Base-by-base conservation (phyloP, 1,284 basidiomycete genomes). In the Bondarzewia mesenterica region DNA sequence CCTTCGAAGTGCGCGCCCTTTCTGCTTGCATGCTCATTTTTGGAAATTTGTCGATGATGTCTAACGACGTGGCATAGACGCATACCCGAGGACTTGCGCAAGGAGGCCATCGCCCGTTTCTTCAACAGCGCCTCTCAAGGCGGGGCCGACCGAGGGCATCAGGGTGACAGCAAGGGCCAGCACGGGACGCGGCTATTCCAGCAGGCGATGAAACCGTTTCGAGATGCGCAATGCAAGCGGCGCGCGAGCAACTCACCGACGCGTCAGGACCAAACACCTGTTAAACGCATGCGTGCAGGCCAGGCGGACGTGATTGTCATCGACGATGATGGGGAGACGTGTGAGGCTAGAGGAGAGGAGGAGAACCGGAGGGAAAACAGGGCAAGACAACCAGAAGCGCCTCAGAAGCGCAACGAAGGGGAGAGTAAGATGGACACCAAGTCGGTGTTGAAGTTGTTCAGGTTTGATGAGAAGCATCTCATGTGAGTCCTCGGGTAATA, bases 1-100 rank as follows among this genome's bases (percentile, higher is more conserved):
- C 88, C 90, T 10, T 78, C 80, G n/a, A 71, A 62, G 89, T 89
- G 53, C 54, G 75, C 62, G n/a, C n/a, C n/a, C 22, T 27, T 42
- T 41, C 14, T 4, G n/a, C 3, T 5, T 21, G 14, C 12, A 16
- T 21, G 12, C 12, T 4, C 39, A 5, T 41, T 3, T 22, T 12
- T 5, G 4, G 39, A n/a, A n/a, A n/a, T n/a, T n/a, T n/a, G n/a
- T n/a, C n/a, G n/a, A n/a, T n/a, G n/a, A n/a, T n/a, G n/a, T n/a
- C n/a, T n/a, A n/a, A n/a, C n/a, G n/a, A n/a, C n/a, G 16, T 32
- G 32, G 8, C n/a, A 35, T 35, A 65, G 63, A 40, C 36, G 48
- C 10, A 54, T 63, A 32, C 53, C 51, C 8, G 18, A 22, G 5
- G 32, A 42, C 7, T 50, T 67, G 20, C 70, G 76, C 8, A 52